phyloP scores from a whole-genome alignment of 2,329 filamentous ascomycete genomes.

The Ophiocordyceps camponoti-floridani region DNA sequence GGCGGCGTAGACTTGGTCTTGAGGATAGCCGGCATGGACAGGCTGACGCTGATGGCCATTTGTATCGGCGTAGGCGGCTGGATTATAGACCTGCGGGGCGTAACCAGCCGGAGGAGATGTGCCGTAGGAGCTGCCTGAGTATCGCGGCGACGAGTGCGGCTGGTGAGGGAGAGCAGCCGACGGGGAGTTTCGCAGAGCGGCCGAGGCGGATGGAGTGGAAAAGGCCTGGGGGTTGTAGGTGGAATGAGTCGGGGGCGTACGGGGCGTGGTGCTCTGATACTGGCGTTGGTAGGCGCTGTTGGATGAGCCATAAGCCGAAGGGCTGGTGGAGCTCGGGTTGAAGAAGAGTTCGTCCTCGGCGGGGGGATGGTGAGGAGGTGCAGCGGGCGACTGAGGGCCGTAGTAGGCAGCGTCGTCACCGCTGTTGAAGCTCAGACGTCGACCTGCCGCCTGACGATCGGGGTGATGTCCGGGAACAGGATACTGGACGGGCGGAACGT shows the following conservation, averaged over 20 bases:
- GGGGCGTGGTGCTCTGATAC: conserved; percentile 26
- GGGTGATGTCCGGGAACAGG: conserved; percentile 24
- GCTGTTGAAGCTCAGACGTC: conserved; percentile 56
- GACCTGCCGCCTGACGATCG: conserved; percentile 15
- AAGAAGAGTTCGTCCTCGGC: conserved; percentile 45
- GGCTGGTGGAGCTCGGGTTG: conserved; percentile 11
- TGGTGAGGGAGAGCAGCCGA: conserved; percentile 33
- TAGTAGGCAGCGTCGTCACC: conserved; percentile 52
- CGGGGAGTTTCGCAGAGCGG: conserved; percentile 23
- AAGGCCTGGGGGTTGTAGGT: conserved; percentile 59
- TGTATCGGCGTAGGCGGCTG: conserved; percentile 36
- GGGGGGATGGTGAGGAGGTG: not conserved
- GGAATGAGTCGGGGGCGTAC: conserved; percentile 23
- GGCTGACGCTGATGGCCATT: conserved; percentile 29
- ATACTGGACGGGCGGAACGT: conserved; percentile 49
- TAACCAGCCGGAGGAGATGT: conserved; percentile 24
- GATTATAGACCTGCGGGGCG: conserved; percentile 37
- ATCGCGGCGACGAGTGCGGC: conserved; percentile 20
- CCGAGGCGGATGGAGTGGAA: conserved; percentile 11
- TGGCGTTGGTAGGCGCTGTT: conserved; percentile 32
- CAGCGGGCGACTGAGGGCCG: conserved; percentile 7
- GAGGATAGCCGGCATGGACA: conserved; percentile 30
- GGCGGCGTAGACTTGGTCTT: conserved; percentile 22
- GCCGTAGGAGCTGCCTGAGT: conserved; percentile 14
- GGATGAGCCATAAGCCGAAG: conserved; percentile 22